Evolutionary conservation across 345 rosid genomes (phyloP).

Genomic region (Aegle marmelos): DNA sequence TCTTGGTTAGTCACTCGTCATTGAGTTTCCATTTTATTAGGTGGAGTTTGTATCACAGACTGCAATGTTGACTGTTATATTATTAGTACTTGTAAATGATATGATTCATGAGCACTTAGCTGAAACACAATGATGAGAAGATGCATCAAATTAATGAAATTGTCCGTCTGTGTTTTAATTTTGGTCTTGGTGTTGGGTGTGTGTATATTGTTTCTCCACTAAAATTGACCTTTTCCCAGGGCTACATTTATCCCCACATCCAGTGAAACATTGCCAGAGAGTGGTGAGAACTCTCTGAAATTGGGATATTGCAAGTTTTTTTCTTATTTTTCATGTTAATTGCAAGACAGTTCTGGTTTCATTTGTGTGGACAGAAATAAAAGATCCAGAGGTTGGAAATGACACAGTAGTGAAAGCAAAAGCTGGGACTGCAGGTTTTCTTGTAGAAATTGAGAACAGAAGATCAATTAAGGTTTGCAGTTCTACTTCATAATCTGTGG

Average conservation of each 20-base stretch:
- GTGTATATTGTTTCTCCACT: neutral
- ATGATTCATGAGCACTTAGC: neutral
- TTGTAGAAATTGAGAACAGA: slow-evolving; percentile 60
- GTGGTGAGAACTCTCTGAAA: slow-evolving; percentile 19
- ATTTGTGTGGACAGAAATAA: slow-evolving; percentile 16
- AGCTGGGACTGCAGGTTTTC: slow-evolving; percentile 56
- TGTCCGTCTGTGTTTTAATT: neutral
- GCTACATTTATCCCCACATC: slow-evolving; percentile 19
- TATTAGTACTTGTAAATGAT: neutral
- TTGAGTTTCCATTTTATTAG: neutral
- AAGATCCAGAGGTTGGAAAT: slow-evolving; percentile 37
- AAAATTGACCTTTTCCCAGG: slow-evolving; percentile 21
- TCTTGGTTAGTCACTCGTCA: neutral
- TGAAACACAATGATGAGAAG: neutral
- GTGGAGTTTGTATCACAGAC: neutral
- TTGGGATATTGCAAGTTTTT: neutral
- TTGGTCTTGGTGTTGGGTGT: neutral
- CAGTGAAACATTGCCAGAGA: slow-evolving; percentile 19
- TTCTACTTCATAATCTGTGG: slow-evolving; percentile 5
- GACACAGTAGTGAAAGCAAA: slow-evolving; percentile 29
- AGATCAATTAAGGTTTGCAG: slow-evolving; percentile 68
- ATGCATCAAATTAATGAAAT: neutral
- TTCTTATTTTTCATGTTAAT: neutral
- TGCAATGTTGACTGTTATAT: neutral
- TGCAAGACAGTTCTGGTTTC: neutral